phyloP scores from a whole-genome alignment of 306 rosid genomes.

The Hippophae rhamnoides region DNA sequence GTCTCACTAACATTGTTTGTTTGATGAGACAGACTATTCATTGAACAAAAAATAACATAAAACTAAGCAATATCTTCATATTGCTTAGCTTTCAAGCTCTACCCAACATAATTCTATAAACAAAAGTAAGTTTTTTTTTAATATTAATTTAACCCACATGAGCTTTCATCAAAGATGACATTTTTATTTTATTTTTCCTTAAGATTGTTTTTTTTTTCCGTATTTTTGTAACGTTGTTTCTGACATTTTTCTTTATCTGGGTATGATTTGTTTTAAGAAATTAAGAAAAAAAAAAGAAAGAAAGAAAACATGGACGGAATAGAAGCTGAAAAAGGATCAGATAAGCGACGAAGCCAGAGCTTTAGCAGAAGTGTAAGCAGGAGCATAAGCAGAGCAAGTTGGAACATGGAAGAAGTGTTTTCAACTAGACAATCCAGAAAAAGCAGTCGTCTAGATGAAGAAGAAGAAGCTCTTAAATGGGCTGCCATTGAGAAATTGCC shows the following conservation, averaged over 20 bases:
- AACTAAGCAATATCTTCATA: no score
- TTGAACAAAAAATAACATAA: no score
- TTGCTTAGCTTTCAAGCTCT: no score
- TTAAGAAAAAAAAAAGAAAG: constrained; percentile 6
- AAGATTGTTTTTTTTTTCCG: no score
- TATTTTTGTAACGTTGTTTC: background rate
- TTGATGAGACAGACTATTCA: no score
- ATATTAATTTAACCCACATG: no score
- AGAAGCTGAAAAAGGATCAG: constrained; percentile 7
- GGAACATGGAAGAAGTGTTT: constrained; percentile 81
- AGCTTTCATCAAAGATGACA: no score
- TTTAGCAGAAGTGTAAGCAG: constrained; percentile 42
- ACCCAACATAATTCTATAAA: no score
- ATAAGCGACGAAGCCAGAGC: constrained; percentile 21
- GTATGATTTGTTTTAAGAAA: no score
- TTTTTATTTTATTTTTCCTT: no score
- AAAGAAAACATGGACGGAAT: constrained; percentile 37
- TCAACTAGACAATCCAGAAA: constrained; percentile 47
- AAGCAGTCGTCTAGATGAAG: constrained; percentile 43
- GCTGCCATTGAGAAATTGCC: constrained; percentile 92
- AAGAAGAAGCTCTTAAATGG: constrained; percentile 92
- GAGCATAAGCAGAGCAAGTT: constrained; percentile 58
- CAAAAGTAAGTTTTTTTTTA: no score
- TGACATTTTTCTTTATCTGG: background rate
- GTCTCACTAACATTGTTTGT: no score